These are phyloP conservation scores for Metarhizium anisopliae DNA, from an alignment of 2,329 filamentous ascomycete species.

Conservation along the genomic window DNA sequence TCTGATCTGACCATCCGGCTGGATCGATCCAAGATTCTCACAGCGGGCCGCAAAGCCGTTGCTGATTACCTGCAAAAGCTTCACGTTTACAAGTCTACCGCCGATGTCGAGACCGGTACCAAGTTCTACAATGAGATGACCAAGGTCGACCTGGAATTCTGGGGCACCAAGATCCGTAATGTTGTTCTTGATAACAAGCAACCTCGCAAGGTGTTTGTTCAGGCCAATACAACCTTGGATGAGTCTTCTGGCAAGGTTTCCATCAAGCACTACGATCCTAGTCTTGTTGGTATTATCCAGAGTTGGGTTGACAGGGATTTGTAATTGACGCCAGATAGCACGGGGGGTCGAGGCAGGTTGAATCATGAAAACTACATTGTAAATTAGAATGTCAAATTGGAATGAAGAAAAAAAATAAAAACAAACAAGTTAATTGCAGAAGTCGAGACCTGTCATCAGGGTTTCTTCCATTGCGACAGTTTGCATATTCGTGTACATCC, in stretches of 20 bases:
- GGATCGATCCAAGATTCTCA: slow-evolving; percentile 79
- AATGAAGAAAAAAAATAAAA: background rate
- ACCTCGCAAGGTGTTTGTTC: slow-evolving; percentile 85
- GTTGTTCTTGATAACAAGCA: slow-evolving; percentile 70
- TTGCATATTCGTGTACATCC: background rate
- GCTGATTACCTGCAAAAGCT: slow-evolving; percentile 83
- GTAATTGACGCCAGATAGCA: slow-evolving; percentile 16
- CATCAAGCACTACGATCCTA: slow-evolving; percentile 80
- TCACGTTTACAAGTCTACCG: slow-evolving; percentile 86
- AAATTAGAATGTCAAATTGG: slow-evolving; percentile 2
- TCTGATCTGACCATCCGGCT: slow-evolving; percentile 75
- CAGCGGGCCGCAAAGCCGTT: slow-evolving; percentile 73
- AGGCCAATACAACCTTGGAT: slow-evolving; percentile 77
- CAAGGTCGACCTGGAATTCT: slow-evolving; percentile 70
- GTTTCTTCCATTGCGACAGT: background rate
- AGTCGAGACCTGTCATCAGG: background rate
- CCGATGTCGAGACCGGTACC: slow-evolving; percentile 69
- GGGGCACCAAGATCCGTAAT: slow-evolving; percentile 69
- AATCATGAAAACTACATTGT: background rate
- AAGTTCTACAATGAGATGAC: slow-evolving; percentile 80
- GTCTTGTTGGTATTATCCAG: slow-evolving; percentile 70
- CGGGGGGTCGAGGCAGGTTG: background rate
- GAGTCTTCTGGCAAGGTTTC: slow-evolving; percentile 59
- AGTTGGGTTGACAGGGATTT: slow-evolving; percentile 62
- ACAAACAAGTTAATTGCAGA: slow-evolving; percentile 8